Base-by-base conservation (phyloP, 352 stramenopile species). In the Globisporangium spiculum region DNA sequence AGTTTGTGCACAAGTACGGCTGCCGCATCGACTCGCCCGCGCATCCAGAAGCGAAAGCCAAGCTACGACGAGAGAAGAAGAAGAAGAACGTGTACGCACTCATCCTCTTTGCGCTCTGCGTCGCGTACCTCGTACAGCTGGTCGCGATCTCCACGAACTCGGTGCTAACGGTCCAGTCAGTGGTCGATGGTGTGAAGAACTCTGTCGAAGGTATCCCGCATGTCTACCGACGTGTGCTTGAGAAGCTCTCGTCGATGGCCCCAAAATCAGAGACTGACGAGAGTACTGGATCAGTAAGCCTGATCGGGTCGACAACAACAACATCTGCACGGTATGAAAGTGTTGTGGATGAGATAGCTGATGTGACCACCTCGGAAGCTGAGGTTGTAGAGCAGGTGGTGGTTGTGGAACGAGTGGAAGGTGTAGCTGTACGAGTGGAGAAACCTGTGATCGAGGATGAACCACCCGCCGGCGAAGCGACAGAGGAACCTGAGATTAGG, bases 1-100 rank as follows among this genome's bases (percentile, higher is more conserved):
- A 63, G 46, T 72, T 67, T 59, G 60, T 72, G 53, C 60, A 68
- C 22, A 14, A 50, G n/a, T 78, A 75, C 27, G 75, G 75, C n/a
- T 78, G 72, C 24, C 69, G 72, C 18, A 76, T 81, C 41, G 75
- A 81, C 65, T 68, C 72, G 9, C 38, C 60, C 0, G 72, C 72
- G 18, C 54, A 65, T 8, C 69, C 72, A 1, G 72, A 78, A 1
- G 59, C 66, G 16, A 71, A 69, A 44, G 60, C 61, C n/a, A 46
- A 61, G 30, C 55, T 81, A 27, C 72, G 69, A 1, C 72, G 65
- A n/a, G 75, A 81, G 53, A 60, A 68, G 52, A 69, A 68, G 50
- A 63, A 61, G 22, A 65, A 69, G 38, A 63, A 44, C 16, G 62
- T 50, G 65, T 77, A 73, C 41, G 57, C 57, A 18, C 44, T 78